These are phyloP conservation scores for Microbotryomycetes sp. DNA, from an alignment of 1,284 basidiomycete species.

Conservation along the genomic window DNA sequence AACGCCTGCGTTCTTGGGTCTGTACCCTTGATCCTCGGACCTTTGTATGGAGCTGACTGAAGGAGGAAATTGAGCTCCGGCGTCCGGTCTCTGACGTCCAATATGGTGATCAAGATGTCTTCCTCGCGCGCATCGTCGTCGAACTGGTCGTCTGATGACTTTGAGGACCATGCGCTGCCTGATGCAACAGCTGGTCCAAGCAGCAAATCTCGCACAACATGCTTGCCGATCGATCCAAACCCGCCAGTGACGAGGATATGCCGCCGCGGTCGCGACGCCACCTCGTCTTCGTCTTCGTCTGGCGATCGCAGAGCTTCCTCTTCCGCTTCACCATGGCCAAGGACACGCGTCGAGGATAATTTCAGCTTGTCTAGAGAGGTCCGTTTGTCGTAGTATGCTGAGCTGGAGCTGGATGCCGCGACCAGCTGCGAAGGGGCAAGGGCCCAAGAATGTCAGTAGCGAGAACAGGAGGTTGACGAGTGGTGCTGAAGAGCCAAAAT, in stretches of 20 bases:
- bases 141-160: conserved; percentile 3
- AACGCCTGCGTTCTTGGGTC: conserved; percentile 35
- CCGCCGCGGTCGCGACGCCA: conserved; percentile 11
- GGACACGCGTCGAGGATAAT: conserved; percentile 31
- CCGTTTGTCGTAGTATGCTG: conserved; percentile 26
- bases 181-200: conserved; percentile 4
- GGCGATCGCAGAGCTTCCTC: neutral
- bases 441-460: too few species aligned
- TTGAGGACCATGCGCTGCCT: neutral
- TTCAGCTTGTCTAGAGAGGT: conserved; percentile 30
- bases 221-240: conserved; percentile 32
- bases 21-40: conserved; percentile 26
- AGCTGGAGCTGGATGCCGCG: conserved; percentile 19
- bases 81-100: conserved; percentile 28
- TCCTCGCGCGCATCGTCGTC: conserved; percentile 6
- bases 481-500: too few species aligned
- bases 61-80: conserved; percentile 33
- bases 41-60: conserved; percentile 23
- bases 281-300: conserved; percentile 8
- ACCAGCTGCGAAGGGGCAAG: conserved; percentile 22
- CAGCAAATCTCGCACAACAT: conserved; percentile 32
- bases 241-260: conserved; percentile 36
- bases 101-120: conserved; percentile 26
- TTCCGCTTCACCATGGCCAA: conserved; percentile 22
- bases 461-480: neutral